Percentiles rank a stretch among this genome's conserved stretches.
Conservation (phyloP, 768 basidiomycete genomes). For the Gyrodon lividus region DNA sequence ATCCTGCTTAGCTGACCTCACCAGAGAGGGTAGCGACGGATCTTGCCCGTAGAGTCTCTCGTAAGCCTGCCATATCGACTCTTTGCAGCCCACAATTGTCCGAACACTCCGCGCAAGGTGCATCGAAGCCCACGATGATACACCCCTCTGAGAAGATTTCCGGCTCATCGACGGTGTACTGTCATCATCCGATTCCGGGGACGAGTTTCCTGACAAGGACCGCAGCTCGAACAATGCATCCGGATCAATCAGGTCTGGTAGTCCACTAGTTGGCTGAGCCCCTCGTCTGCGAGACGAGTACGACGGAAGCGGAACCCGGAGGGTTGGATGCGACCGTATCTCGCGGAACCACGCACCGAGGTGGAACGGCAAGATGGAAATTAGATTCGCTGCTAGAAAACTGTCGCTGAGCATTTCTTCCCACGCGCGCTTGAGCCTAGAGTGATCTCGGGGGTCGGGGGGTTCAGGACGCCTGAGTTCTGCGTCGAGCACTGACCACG, state of each 20-base stretch:
- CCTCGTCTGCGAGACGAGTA: constrained; percentile 38
- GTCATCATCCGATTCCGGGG: constrained; percentile 30
- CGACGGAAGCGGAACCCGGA: constrained; percentile 55
- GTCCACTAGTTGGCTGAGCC: constrained; percentile 14
- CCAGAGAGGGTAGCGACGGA: constrained; percentile 36
- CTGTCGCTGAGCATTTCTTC: constrained; percentile 60
- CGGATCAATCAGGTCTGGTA: constrained; percentile 26
- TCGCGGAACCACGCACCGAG: constrained; percentile 56
- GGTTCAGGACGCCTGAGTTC: constrained; percentile 14
- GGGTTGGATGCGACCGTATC: constrained; percentile 46
- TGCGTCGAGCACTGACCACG: constrained; percentile 15
- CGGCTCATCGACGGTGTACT: constrained; percentile 7
- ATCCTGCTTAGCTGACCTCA: constrained; percentile 35
- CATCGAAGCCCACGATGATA: constrained; percentile 55
- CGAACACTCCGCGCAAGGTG: constrained; percentile 62
- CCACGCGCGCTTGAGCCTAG: constrained; percentile 61
- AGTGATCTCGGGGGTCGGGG: constrained; percentile 59
- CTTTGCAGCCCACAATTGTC: constrained; percentile 62
- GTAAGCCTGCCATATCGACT: constrained; percentile 68
- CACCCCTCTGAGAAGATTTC: constrained; percentile 26
- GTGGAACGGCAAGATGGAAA: constrained; percentile 67
- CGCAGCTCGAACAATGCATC: constrained; percentile 34
- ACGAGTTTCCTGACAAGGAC: constrained; percentile 18
- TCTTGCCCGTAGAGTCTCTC: constrained; percentile 43
- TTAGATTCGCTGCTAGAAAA: constrained; percentile 53